Evolutionary conservation across 106 monocot species (phyloP).

Genomic region (Hemerocallis citrina): DNA sequence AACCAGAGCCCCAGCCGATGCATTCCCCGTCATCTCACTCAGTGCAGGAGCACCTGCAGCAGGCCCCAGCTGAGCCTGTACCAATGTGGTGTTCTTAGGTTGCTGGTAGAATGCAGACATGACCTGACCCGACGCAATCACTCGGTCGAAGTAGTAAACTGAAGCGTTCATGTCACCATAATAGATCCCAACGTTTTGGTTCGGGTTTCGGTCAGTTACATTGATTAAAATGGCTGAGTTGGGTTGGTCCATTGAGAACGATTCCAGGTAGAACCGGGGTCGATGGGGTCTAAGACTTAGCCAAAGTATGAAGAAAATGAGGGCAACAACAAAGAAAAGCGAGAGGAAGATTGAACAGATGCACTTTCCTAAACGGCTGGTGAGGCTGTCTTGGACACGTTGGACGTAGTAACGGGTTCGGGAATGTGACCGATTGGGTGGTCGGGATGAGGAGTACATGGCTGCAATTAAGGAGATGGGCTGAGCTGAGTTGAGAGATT

Average conservation of each 20-base stretch:
- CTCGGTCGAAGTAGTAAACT: conserved; percentile 36
- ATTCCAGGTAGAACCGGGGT: conserved; percentile 50
- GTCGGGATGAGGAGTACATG: background rate
- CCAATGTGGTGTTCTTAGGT: conserved; percentile 54
- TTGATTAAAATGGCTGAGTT: conserved; percentile 39
- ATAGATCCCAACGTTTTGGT: conserved; percentile 62
- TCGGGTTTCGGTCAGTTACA: conserved; percentile 55
- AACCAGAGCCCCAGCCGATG: conserved; percentile 6
- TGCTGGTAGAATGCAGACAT: conserved; percentile 47
- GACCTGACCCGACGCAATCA: conserved; percentile 24
- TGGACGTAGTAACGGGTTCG: conserved; percentile 22
- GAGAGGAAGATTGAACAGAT: conserved; percentile 60
- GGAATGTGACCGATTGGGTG: background rate
- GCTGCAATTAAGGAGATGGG: background rate
- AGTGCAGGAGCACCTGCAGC: background rate
- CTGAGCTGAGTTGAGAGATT: background rate
- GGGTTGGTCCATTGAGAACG: conserved; percentile 26
- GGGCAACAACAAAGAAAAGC: conserved; percentile 44
- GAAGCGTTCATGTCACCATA: conserved; percentile 43
- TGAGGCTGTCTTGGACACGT: conserved; percentile 35
- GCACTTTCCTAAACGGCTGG: conserved; percentile 26
- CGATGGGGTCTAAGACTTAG: conserved; percentile 81
- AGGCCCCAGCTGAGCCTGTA: conserved; percentile 22
- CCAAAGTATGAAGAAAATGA: conserved; percentile 68
- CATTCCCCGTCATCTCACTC: conserved; percentile 6